Conservation (phyloP, 352 stramenopile genomes). For the Pythium chondricola region DNA sequence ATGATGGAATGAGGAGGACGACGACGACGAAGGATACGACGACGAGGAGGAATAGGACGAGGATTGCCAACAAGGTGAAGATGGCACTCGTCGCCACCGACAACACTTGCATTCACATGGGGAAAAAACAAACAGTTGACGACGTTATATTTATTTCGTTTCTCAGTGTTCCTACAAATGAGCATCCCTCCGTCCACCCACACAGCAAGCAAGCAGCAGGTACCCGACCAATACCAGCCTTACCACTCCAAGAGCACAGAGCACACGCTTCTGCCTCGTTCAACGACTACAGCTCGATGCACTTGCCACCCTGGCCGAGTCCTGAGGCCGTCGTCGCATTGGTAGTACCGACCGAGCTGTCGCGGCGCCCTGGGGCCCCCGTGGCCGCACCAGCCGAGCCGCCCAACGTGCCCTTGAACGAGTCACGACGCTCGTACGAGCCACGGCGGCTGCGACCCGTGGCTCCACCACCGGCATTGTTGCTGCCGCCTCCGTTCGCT, state of each 20-base stretch:
- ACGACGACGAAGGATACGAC: too few species aligned
- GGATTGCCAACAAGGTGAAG: neutral
- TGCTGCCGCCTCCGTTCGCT: constrained; percentile 8
- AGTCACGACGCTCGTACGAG: constrained; percentile 29
- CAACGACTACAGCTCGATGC: constrained; percentile 77
- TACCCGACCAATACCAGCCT: too few species aligned
- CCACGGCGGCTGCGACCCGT: constrained; percentile 10
- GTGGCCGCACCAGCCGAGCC: neutral
- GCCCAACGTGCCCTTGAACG: constrained; percentile 18
- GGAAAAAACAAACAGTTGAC: too few species aligned
- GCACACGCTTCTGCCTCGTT: too few species aligned
- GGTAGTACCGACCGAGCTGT: neutral
- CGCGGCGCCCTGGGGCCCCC: neutral
- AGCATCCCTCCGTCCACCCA: too few species aligned
- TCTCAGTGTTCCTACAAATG: too few species aligned
- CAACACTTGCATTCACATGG: too few species aligned
- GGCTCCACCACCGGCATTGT: constrained; percentile 20
- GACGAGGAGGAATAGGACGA: neutral
- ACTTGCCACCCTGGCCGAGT: constrained; percentile 40
- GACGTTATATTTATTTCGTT: constrained; percentile 23
- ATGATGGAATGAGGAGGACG: too few species aligned
- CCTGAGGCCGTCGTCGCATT: neutral
- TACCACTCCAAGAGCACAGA: too few species aligned
- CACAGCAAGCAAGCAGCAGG: too few species aligned
- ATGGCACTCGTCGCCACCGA: too few species aligned